A percentile compares a stretch with the other conserved stretches of the same genome.
Conservation (phyloP, 192 early-diverging fungal genomes). For the Podila verticillata region DNA sequence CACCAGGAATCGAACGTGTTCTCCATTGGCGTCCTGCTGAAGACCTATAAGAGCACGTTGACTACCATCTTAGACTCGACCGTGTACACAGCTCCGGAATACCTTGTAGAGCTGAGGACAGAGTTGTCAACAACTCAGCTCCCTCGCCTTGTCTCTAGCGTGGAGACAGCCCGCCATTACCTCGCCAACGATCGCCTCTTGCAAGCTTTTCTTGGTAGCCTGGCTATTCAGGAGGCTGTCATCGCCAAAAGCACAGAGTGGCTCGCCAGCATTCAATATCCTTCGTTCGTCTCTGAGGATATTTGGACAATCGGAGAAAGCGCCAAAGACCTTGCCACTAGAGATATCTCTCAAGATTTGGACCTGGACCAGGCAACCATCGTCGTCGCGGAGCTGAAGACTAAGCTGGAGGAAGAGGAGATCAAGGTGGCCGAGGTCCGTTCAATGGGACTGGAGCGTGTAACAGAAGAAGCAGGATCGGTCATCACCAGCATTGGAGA, state of each 20-base stretch:
- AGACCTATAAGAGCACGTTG: slow-evolving; percentile 13
- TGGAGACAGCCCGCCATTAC: slow-evolving; percentile 15
- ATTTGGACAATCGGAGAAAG: slow-evolving; percentile 22
- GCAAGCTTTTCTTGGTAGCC: slow-evolving; percentile 13
- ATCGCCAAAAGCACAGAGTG: slow-evolving; percentile 27
- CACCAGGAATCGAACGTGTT: slow-evolving; percentile 34
- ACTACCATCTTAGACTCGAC: slow-evolving; percentile 24
- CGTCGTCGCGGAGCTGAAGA: slow-evolving; percentile 5
- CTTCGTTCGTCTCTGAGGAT: slow-evolving; percentile 36
- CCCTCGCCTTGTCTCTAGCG: slow-evolving; percentile 3
- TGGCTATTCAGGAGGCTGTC: slow-evolving; percentile 9
- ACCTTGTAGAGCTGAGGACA: slow-evolving; percentile 16
- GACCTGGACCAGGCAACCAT: slow-evolving; percentile 17
- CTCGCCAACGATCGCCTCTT: slow-evolving; percentile 35
- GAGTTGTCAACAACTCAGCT: slow-evolving; percentile 2
- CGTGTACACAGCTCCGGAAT: slow-evolving; percentile 13
- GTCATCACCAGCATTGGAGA: slow-evolving; percentile 18
- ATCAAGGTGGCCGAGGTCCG: slow-evolving; percentile 20
- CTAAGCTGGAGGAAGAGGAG: slow-evolving; percentile 32
- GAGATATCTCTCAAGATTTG: slow-evolving; percentile 19
- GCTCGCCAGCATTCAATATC: slow-evolving; percentile 18
- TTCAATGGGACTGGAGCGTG: neutral
- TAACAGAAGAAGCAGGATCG: slow-evolving; percentile 16
- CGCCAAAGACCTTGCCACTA: slow-evolving; percentile 15
- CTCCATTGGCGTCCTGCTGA: slow-evolving; percentile 15